Evolutionary conservation across 2,329 filamentous ascomycete genomes (phyloP), one percentile per base, ranked within the genome.

Genomic region (Fusarium longipes): DNA sequence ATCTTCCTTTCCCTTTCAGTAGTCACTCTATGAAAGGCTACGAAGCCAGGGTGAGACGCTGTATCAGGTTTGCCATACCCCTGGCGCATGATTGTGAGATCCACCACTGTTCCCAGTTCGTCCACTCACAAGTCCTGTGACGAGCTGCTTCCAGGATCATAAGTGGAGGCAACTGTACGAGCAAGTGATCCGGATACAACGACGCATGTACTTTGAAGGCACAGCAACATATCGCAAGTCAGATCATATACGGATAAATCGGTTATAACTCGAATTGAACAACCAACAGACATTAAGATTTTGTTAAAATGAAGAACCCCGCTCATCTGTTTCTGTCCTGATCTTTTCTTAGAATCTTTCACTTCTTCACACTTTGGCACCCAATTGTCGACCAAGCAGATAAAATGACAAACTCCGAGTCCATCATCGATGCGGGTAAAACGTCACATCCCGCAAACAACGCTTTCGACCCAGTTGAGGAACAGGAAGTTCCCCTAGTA

Each of bases 391-490:
- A 7, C 6, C 2, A 24, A 15, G 7, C 33, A 2, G 9, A 15
- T 7, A 10, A 24, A 0, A 56, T 56, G 33, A n/a, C 44, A 0
- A 36, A 15, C 30, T n/a, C 17, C 5, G 22, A 25, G 15, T 4
- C 11, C 1, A 48, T 24, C 1, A 3, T 22, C 3, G 1, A 20
- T 15, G 3, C 17, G 1, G 20, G 4, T 1, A 32, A 25, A 12
- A 1, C 5, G 8, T 11, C 11, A 2, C 17, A 15, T 1, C 8
- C 6, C 1, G 9, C 6, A 40, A 6, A 24, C 17, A 22, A 30
- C 3, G n/a, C 6, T 4, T 14, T 3, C 3, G 4, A 17, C 2
- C 7, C 14, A 1, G 14, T 15, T 0, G 17, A 12, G 1, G 15
- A 18, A 0, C 35, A n/a, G 3, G 20, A 17, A 29, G 6, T 6